Evolutionary conservation across 108 stramenopile genomes (phyloP).

Genomic region (Nitzschia sp.): DNA sequence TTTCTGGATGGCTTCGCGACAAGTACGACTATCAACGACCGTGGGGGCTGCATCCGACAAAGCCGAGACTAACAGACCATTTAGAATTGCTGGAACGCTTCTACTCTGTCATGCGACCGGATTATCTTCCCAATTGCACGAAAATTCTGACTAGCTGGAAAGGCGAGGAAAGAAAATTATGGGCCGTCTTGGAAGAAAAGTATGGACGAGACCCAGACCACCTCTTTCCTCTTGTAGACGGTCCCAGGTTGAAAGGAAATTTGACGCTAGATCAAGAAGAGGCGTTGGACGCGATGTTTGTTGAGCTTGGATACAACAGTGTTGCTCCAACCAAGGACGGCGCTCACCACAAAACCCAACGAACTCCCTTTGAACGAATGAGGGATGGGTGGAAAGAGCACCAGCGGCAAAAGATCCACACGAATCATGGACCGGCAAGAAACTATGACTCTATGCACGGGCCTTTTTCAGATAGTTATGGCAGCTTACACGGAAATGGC

Average conservation of each 20-base stretch:
- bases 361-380: slow-evolving; percentile 38
- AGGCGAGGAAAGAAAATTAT: slow-evolving; percentile 73
- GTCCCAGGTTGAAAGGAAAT: slow-evolving; percentile 46
- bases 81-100: slow-evolving; percentile 75
- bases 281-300: slow-evolving; percentile 60
- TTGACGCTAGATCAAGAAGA: slow-evolving; percentile 77
- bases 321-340: slow-evolving; percentile 21
- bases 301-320: slow-evolving; percentile 65
- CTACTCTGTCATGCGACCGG: slow-evolving; percentile 76
- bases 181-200: slow-evolving; percentile 67
- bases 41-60: slow-evolving; percentile 80
- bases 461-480: slow-evolving; percentile 6
- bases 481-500: not conserved
- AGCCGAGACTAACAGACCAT: slow-evolving; percentile 65
- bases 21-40: slow-evolving; percentile 80
- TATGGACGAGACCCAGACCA: slow-evolving; percentile 81
- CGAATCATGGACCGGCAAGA: not conserved
- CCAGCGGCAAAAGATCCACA: not conserved
- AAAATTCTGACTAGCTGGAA: slow-evolving; percentile 76
- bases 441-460: slow-evolving; percentile 11
- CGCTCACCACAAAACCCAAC: slow-evolving; percentile 7
- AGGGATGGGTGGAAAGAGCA: slow-evolving; percentile 41
- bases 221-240: slow-evolving; percentile 55
- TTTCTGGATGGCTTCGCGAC: slow-evolving; percentile 86
- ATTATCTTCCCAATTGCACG: slow-evolving; percentile 61